Evolutionary conservation across 306 rosid species (phyloP).

Genomic region (Sphenostylis stenocarpa): DNA sequence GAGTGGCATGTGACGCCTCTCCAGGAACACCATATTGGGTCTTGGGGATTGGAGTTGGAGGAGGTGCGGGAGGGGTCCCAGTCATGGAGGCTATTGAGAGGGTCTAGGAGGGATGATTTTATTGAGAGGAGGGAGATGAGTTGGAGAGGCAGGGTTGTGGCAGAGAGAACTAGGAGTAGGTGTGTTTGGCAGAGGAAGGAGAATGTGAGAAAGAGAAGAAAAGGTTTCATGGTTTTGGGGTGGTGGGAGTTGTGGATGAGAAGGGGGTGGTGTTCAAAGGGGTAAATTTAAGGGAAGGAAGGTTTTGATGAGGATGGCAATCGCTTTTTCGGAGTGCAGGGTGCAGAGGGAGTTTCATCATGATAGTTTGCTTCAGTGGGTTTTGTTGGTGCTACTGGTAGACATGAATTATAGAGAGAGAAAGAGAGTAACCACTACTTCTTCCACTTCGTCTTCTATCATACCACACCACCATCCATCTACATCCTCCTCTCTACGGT

Average conservation of each 20-base stretch:
- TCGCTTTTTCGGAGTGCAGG: conserved; percentile 89
- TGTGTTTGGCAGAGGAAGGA: conserved; percentile 41
- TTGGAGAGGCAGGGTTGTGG: conserved; percentile 48
- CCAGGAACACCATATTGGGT: conserved; percentile 87
- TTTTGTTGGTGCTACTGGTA: conserved; percentile 59
- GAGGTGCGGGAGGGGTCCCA: conserved; percentile 60
- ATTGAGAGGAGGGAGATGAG: conserved; percentile 66
- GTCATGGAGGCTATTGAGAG: conserved; percentile 63
- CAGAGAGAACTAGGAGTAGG: conserved; percentile 41
- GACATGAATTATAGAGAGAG: conserved; percentile 43
- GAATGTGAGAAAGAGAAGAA: conserved; percentile 47
- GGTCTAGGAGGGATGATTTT: conserved; percentile 68
- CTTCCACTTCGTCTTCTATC: conserved; percentile 30
- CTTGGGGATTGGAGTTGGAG: conserved; percentile 42
- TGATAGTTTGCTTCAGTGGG: conserved; percentile 79
- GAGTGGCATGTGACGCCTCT: conserved; percentile 77
- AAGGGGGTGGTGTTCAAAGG: conserved; percentile 38
- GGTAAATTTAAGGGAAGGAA: conserved; percentile 71
- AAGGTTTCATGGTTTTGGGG: conserved; percentile 69
- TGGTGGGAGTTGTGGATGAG: conserved; percentile 49
- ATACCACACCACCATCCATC: conserved; percentile 24
- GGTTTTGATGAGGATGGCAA: conserved; percentile 66
- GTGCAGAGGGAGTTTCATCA: conserved; percentile 85
- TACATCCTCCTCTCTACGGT: background rate
- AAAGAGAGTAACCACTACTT: conserved; percentile 18